Evolutionary conservation across 352 stramenopile species (phyloP).

Genomic region (Phytophthora kernoviae): DNA sequence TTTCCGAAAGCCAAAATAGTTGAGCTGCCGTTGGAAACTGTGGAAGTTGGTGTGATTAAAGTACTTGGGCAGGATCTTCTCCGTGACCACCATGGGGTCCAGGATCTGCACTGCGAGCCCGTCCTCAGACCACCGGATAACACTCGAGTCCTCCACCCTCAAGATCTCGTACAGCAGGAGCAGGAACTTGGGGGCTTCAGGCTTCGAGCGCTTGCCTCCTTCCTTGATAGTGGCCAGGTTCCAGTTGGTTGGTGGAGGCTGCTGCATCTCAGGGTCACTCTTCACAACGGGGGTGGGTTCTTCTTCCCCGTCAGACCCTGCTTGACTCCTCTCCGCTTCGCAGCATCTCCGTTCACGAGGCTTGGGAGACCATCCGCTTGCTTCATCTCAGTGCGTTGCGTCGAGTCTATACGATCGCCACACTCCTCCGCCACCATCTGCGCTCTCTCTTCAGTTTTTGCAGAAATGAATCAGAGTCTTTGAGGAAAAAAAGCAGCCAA

Average conservation of each 20-base stretch:
- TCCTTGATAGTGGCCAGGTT: conserved; percentile 41
- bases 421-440: conserved; percentile 30
- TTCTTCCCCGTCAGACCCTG: too few relatives aligned
- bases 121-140: conserved; percentile 84
- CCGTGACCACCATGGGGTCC: conserved; percentile 58
- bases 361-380: conserved; percentile 9
- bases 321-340: conserved; percentile 24
- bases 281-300: not conserved
- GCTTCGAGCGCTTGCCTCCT: conserved; percentile 37
- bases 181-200: conserved; percentile 84
- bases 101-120: conserved; percentile 79
- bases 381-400: conserved; percentile 26
- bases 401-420: conserved; percentile 27
- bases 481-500: conserved; percentile 2
- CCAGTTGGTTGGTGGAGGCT: conserved; percentile 20
- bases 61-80: conserved; percentile 91
- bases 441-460: conserved; percentile 17
- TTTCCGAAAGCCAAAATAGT: conserved; percentile 93
- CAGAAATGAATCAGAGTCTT: conserved; percentile 26
- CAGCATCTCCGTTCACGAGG: conserved; percentile 1
- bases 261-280: not conserved
- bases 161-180: conserved; percentile 83
- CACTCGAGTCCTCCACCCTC: conserved; percentile 64
- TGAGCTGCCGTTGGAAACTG: conserved; percentile 92
- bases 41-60: conserved; percentile 95